Conservation (phyloP, 1,284 basidiomycete genomes). For the Ceratobasidium papillatum region DNA sequence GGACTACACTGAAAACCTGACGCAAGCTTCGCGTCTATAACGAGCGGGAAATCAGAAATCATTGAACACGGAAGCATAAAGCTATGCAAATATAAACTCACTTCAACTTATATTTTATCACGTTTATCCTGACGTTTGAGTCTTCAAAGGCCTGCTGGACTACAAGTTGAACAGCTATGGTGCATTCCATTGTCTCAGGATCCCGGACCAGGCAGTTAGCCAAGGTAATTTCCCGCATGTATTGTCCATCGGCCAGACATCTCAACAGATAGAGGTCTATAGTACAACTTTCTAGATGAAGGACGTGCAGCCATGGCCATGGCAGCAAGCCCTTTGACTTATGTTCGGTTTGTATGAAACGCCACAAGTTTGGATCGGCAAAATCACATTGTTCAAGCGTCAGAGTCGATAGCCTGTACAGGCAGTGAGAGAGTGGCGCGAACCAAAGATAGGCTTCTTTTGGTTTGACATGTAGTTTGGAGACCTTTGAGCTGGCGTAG, state of each 20-base stretch:
- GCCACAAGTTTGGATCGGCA: background rate
- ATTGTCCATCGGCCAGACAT: background rate
- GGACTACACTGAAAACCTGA: too few species aligned
- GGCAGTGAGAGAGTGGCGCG: background rate
- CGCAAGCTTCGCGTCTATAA: too few species aligned
- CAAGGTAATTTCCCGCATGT: background rate
- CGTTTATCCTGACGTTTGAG: background rate
- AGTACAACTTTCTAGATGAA: background rate
- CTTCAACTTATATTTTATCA: background rate
- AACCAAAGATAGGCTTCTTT: background rate
- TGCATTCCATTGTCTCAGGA: background rate
- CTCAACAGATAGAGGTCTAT: background rate
- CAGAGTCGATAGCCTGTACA: background rate
- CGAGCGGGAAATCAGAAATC: too few species aligned
- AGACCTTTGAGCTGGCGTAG: background rate
- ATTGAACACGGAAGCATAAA: too few species aligned
- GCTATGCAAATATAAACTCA: background rate
- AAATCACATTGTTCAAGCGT: background rate
- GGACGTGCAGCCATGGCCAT: background rate
- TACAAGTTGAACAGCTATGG: background rate
- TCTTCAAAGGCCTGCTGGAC: background rate
- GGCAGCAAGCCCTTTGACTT: background rate
- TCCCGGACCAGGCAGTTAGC: background rate
- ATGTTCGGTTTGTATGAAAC: background rate
- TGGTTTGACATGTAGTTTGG: background rate